A percentile compares a stretch with the other conserved stretches of the same genome.
phyloP scores from a whole-genome alignment of 495 filamentous ascomycete genomes.

The Aspergillus funiculosus region DNA sequence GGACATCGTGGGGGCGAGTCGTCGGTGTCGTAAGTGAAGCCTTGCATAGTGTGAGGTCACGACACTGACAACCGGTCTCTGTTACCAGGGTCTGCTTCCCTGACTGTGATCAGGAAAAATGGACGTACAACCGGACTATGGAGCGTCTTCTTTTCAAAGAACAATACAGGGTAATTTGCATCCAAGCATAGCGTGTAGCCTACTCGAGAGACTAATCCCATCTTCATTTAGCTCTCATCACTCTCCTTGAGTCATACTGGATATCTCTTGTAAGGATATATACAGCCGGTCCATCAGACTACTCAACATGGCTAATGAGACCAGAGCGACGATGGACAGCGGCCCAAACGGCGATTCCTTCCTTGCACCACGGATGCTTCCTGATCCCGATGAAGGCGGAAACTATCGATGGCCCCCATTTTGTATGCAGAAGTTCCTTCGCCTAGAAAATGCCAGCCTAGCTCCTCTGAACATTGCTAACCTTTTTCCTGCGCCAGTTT shows the following conservation, averaged over 20 bases:
- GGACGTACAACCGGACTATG: conserved; percentile 36
- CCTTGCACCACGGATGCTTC: conserved; percentile 31
- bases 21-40: conserved; percentile 31
- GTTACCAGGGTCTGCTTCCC: conserved; percentile 35
- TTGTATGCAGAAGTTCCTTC: conserved; percentile 19
- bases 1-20: conserved; percentile 30
- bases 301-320: conserved; percentile 18
- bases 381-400: conserved; percentile 32
- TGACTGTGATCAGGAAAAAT: conserved; percentile 29
- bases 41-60: conserved; percentile 1
- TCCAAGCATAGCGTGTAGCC: neutral
- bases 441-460: neutral
- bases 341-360: conserved; percentile 34
- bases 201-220: conserved; percentile 4
- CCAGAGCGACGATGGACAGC: conserved; percentile 38
- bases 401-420: conserved; percentile 29
- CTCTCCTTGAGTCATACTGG: conserved; percentile 38
- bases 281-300: neutral
- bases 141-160: conserved; percentile 35
- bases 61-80: conserved; percentile 5
- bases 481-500: conserved; percentile 12
- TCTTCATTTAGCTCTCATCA: conserved; percentile 30
- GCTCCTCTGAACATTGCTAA: neutral
- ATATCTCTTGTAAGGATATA: conserved; percentile 33
- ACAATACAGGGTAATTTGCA: conserved; percentile 31